Percentiles rank a stretch among this genome's conserved stretches.
Conservation (phyloP, 1,284 basidiomycete species). For the Irpex rosettiformis region DNA sequence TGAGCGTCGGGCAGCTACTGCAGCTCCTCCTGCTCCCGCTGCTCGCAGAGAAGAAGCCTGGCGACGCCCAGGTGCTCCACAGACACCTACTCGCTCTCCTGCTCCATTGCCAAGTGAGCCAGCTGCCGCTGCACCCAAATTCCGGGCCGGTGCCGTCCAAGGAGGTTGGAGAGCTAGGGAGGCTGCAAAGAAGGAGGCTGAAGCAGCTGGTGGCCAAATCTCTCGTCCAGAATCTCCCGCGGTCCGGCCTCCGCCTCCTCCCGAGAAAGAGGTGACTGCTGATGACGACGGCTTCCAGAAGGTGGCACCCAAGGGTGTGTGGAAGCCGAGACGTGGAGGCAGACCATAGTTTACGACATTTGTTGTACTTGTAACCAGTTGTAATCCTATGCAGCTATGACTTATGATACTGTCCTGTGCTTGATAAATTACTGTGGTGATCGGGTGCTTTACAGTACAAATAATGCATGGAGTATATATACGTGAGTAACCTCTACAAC, state of each 20-base stretch:
- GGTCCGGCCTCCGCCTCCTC: slow-evolving; percentile 19
- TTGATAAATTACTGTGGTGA: slow-evolving; percentile 17
- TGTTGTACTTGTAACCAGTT: slow-evolving; percentile 2
- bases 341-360: slow-evolving; percentile 7
- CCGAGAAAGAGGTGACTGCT: slow-evolving; percentile 37
- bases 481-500: slow-evolving; percentile 7
- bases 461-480: slow-evolving; percentile 13
- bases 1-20: slow-evolving; percentile 27
- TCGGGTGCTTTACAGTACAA: slow-evolving; percentile 24
- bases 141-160: slow-evolving; percentile 40
- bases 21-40: slow-evolving; percentile 20
- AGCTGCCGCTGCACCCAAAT: slow-evolving; percentile 40
- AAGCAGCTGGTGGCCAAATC: slow-evolving; percentile 23
- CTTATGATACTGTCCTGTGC: neutral
- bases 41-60: slow-evolving; percentile 28
- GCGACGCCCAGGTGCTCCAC: slow-evolving; percentile 31
- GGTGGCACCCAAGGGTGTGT: slow-evolving; percentile 42
- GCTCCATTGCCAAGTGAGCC: slow-evolving; percentile 33
- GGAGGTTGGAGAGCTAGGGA: slow-evolving; percentile 54
- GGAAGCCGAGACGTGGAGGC: slow-evolving; percentile 36
- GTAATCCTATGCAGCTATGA: neutral
- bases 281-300: slow-evolving; percentile 74
- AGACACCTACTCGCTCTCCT: slow-evolving; percentile 27
- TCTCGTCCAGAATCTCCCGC: slow-evolving; percentile 37
- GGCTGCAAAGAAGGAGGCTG: slow-evolving; percentile 38